These are phyloP conservation scores for Mortierella claussenii DNA, from an alignment of 192 early-diverging fungal genomes.

Conservation along the genomic window DNA sequence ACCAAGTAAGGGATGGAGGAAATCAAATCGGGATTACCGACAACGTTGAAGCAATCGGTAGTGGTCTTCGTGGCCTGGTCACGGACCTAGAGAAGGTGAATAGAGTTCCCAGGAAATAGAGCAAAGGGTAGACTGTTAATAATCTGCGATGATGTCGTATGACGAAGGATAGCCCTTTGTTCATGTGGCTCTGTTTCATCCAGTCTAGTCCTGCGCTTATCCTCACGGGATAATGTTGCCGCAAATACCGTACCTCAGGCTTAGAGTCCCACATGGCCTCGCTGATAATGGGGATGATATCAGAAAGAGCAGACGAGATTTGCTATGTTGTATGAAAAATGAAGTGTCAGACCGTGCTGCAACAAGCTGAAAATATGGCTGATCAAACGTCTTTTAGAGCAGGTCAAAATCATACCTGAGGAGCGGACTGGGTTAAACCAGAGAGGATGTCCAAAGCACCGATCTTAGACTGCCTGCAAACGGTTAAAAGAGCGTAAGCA, in stretches of 20 bases:
- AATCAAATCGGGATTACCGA: slow-evolving; percentile 85
- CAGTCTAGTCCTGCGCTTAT: no score
- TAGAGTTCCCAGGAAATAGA: no score
- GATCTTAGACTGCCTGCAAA: slow-evolving; percentile 77
- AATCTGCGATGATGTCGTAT: no score
- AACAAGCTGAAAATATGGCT: no score
- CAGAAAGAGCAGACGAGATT: slow-evolving; percentile 62
- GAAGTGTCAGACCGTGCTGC: no score
- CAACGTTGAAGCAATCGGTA: slow-evolving; percentile 72
- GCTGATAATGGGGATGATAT: slow-evolving; percentile 78
- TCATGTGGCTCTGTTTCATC: no score
- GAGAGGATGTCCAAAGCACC: slow-evolving; percentile 58
- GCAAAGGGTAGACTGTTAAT: background rate
- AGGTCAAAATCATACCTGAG: slow-evolving; percentile 35
- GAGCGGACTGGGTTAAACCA: slow-evolving; percentile 56
- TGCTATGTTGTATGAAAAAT: no score
- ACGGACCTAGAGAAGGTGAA: slow-evolving; percentile 25
- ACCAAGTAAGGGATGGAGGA: slow-evolving; percentile 81
- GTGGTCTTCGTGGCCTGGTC: slow-evolving; percentile 69
- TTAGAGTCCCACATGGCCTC: slow-evolving; percentile 88
- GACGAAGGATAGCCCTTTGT: no score
- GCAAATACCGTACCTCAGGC: slow-evolving; percentile 66
- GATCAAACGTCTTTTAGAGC: no score
- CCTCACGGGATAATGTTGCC: no score
- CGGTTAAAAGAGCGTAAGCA: background rate